Evolutionary conservation across 2,329 filamentous ascomycete genomes (phyloP).

Genomic region (Ceratocystis destructans): DNA sequence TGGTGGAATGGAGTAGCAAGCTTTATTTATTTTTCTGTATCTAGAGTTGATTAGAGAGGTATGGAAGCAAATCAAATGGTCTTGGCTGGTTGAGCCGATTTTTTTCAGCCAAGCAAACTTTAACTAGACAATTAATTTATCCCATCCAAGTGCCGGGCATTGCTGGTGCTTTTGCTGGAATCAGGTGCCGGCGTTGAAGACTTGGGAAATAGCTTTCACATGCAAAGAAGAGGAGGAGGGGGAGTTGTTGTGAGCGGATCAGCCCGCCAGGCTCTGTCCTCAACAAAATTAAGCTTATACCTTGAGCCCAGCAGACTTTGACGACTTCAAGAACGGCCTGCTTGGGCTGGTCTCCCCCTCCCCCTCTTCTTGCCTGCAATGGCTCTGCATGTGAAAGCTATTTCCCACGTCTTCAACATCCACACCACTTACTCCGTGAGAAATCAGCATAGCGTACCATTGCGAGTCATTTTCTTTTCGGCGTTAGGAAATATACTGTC

Average conservation of each 20-base stretch:
- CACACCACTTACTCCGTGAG: too few relatives aligned
- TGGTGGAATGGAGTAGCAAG: too few relatives aligned
- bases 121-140: too few relatives aligned
- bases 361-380: not conserved
- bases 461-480: too few relatives aligned
- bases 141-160: too few relatives aligned
- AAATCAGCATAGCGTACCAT: too few relatives aligned
- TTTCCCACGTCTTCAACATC: not conserved
- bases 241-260: not conserved
- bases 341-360: not conserved
- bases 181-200: not conserved
- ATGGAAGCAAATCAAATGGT: too few relatives aligned
- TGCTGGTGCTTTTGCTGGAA: not conserved
- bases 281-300: constrained; percentile 8
- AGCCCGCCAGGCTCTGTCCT: not conserved
- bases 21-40: too few relatives aligned
- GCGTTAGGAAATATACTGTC: not conserved
- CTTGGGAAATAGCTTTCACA: not conserved
- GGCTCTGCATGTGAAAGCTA: not conserved
- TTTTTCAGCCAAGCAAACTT: too few relatives aligned
- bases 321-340: not conserved
- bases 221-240: not conserved
- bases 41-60: too few relatives aligned
- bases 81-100: too few relatives aligned
- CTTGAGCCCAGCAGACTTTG: not conserved